A percentile compares a stretch with the other conserved stretches of the same genome.
These are phyloP conservation scores for Abelmoschus esculentus DNA, from an alignment of 345 rosid genomes.

Conservation along the genomic window DNA sequence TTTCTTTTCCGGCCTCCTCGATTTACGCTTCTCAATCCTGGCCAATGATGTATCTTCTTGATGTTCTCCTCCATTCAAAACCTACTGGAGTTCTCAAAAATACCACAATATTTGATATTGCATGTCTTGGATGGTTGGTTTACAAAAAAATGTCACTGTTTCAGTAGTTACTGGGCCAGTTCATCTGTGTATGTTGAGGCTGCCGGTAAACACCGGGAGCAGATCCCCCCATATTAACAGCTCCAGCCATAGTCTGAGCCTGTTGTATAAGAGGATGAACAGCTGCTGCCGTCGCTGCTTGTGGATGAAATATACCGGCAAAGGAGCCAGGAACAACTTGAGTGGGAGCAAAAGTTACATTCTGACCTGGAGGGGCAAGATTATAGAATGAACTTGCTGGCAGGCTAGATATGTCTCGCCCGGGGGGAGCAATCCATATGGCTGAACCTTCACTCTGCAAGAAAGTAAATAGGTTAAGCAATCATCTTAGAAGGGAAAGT, in stretches of 20 bases:
- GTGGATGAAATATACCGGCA: slow-evolving; percentile 69
- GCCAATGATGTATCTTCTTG: too few species aligned
- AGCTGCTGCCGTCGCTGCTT: slow-evolving; percentile 57
- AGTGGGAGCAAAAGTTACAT: slow-evolving; percentile 61
- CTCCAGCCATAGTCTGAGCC: slow-evolving; percentile 65
- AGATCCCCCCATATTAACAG: slow-evolving; percentile 66
- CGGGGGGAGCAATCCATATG: slow-evolving; percentile 76
- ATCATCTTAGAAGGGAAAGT: slow-evolving; percentile 6
- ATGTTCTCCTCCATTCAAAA: too few species aligned
- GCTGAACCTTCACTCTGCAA: slow-evolving; percentile 78
- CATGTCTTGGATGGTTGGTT: slow-evolving; percentile 28
- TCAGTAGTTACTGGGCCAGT: slow-evolving; percentile 88
- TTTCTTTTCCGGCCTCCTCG: too few species aligned
- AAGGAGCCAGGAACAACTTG: slow-evolving; percentile 67
- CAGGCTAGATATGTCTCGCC: slow-evolving; percentile 61
- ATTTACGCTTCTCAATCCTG: too few species aligned
- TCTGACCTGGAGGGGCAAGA: slow-evolving; percentile 83
- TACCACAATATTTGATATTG: slow-evolving; percentile 26
- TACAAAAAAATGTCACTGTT: slow-evolving; percentile 19
- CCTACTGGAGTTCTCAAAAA: slow-evolving; percentile 30
- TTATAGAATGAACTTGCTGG: slow-evolving; percentile 77
- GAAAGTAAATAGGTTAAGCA: slow-evolving; percentile 19
- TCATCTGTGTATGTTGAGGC: slow-evolving; percentile 82
- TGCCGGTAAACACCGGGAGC: slow-evolving; percentile 75
- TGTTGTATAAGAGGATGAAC: slow-evolving; percentile 75